Evolutionary conservation across 2,329 filamentous ascomycete species (phyloP).

Genomic region (Madurella mycetomatis): DNA sequence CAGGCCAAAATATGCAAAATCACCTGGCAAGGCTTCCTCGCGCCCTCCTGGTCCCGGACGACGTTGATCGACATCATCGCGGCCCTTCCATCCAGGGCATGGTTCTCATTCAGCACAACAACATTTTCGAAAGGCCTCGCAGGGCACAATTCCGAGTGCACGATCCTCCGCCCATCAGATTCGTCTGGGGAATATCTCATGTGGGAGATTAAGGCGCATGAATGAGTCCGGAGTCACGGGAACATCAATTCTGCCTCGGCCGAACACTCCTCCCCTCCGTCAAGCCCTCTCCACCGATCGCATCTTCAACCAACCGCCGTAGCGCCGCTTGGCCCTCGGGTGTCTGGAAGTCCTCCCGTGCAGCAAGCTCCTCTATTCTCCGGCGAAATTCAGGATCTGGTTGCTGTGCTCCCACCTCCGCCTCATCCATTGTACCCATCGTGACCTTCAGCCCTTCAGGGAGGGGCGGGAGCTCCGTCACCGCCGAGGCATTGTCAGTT

Average conservation of each 20-base stretch:
- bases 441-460: conserved; percentile 76
- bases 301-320: conserved; percentile 74
- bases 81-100: conserved; percentile 41
- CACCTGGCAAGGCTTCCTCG: conserved; percentile 57
- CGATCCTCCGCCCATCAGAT: conserved; percentile 49
- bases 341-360: conserved; percentile 76
- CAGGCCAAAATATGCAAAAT: conserved; percentile 44
- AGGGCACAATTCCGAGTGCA: conserved; percentile 46
- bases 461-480: conserved; percentile 51
- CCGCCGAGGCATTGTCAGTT: conserved; percentile 33
- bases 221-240: conserved; percentile 29
- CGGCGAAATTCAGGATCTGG: conserved; percentile 79
- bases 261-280: conserved; percentile 63
- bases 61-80: conserved; percentile 44
- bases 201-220: conserved; percentile 53
- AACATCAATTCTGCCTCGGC: conserved; percentile 51
- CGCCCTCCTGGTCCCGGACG: conserved; percentile 48
- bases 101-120: conserved; percentile 53
- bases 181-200: conserved; percentile 52
- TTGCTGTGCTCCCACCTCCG: conserved; percentile 54
- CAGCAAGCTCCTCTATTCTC: conserved; percentile 83
- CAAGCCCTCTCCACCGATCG: conserved; percentile 62
- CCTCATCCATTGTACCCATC: conserved; percentile 67
- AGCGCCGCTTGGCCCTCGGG: conserved; percentile 76
- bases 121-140: conserved; percentile 45